Percentiles rank a stretch among this genome's conserved stretches.
Conservation (phyloP, 352 stramenopile genomes). For the Plasmopara halstedii region DNA sequence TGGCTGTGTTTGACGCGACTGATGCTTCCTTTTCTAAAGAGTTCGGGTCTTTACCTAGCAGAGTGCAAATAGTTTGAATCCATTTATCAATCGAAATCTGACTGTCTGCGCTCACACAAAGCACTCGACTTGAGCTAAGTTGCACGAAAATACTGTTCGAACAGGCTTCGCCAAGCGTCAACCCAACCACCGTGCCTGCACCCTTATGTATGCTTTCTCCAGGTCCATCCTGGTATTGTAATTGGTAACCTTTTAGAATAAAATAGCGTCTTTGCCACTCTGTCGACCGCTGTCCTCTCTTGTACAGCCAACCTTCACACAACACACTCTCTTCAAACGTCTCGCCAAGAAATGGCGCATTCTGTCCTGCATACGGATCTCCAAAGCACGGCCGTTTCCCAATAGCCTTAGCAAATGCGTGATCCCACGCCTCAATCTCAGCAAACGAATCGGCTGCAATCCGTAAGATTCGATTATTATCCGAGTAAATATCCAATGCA, state of each 20-base stretch:
- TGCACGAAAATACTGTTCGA: conserved; percentile 59
- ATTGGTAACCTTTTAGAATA: conserved; percentile 43
- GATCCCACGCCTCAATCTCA: conserved; percentile 73
- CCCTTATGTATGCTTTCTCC: conserved; percentile 50
- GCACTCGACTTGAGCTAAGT: conserved; percentile 45
- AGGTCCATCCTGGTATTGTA: conserved; percentile 61
- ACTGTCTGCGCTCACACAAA: conserved; percentile 58
- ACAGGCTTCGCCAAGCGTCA: conserved; percentile 41
- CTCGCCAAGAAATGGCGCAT: conserved; percentile 54
- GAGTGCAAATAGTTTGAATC: conserved; percentile 44
- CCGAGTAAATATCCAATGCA: conserved; percentile 69
- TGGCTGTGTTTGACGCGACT: not conserved
- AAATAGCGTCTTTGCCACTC: conserved; percentile 73
- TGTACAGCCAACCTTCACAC: conserved; percentile 74
- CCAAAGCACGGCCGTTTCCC: conserved; percentile 57
- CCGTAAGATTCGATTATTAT: conserved; percentile 73
- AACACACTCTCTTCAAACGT: conserved; percentile 38
- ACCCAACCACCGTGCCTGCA: conserved; percentile 47
- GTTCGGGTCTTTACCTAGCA: conserved; percentile 40
- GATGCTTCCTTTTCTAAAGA: conserved; percentile 16
- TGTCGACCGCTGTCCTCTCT: conserved; percentile 46
- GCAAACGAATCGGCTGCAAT: conserved; percentile 58
- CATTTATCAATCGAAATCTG: conserved; percentile 51
- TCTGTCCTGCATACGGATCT: conserved; percentile 46
- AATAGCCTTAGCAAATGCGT: conserved; percentile 37